These are phyloP conservation scores for Larix sibirica DNA, from an alignment of 83 land plant genomes.

Conservation along the genomic window DNA sequence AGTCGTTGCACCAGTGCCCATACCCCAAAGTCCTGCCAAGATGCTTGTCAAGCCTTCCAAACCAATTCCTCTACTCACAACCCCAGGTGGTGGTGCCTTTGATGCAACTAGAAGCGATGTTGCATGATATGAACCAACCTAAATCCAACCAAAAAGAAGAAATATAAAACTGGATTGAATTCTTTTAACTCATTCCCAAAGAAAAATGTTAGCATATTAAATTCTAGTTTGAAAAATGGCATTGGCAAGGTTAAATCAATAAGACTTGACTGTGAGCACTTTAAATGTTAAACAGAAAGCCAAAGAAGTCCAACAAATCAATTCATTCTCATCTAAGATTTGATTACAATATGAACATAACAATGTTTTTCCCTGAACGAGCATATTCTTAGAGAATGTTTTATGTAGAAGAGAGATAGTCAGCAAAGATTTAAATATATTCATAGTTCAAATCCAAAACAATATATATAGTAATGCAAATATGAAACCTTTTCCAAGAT, in stretches of 20 bases:
- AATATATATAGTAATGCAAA: not conserved
- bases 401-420: not conserved
- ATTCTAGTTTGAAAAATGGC: not conserved
- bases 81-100: conserved; percentile 87
- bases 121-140: conserved; percentile 94
- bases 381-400: not conserved
- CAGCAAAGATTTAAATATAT: not conserved
- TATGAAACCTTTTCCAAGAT: not conserved
- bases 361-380: not conserved
- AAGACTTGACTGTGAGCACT: not conserved
- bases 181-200: not conserved
- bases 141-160: conserved; percentile 2
- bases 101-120: conserved; percentile 63
- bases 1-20: conserved; percentile 88
- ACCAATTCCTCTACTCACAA: too few relatives aligned
- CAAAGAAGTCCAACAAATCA: not conserved
- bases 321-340: not conserved
- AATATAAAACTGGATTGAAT: not conserved
- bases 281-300: not conserved
- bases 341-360: not conserved
- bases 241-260: not conserved
- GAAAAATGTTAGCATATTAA: not conserved
- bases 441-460: not conserved
- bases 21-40: conserved; percentile 94
- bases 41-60: conserved; percentile 87